Percentiles rank a stretch among this genome's conserved stretches.
Conservation (phyloP, 768 basidiomycete species). For the Chalciporus chontae region DNA sequence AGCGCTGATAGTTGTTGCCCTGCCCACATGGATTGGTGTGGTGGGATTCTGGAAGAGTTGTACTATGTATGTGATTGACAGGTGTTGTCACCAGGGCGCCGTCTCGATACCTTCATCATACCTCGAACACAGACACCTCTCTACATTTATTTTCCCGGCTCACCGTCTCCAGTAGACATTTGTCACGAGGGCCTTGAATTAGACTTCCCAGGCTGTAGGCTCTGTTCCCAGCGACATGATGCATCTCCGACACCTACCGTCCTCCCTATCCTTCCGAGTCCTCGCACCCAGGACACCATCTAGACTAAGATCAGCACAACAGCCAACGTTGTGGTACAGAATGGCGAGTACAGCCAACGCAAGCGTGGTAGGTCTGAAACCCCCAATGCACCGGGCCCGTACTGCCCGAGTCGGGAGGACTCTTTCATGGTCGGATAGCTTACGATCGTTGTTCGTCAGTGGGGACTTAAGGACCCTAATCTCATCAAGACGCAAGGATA, state of each 20-base stretch:
- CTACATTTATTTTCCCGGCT: no score
- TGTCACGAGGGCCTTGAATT: neutral
- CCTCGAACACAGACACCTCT: no score
- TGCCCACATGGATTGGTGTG: no score
- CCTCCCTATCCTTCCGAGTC: slow-evolving; percentile 15
- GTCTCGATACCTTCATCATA: no score
- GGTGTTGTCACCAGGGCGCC: no score
- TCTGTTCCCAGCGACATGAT: slow-evolving; percentile 9
- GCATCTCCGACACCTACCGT: slow-evolving; percentile 13
- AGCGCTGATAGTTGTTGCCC: slow-evolving; percentile 20
- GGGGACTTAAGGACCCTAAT: slow-evolving; percentile 73
- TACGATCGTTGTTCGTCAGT: slow-evolving; percentile 35
- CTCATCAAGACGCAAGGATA: slow-evolving; percentile 73
- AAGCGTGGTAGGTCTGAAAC: slow-evolving; percentile 30
- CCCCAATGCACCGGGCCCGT: slow-evolving; percentile 15
- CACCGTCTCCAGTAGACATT: neutral
- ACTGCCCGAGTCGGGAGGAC: neutral
- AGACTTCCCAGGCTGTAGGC: slow-evolving; percentile 7
- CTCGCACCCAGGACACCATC: slow-evolving; percentile 15
- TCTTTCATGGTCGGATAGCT: neutral
- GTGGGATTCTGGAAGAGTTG: no score
- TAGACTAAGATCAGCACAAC: slow-evolving; percentile 3
- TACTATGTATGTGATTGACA: no score
- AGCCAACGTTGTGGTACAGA: slow-evolving; percentile 30
- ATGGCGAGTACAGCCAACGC: slow-evolving; percentile 51